Evolutionary conservation across 345 rosid genomes (phyloP).

Genomic region (Lepidium africanum): DNA sequence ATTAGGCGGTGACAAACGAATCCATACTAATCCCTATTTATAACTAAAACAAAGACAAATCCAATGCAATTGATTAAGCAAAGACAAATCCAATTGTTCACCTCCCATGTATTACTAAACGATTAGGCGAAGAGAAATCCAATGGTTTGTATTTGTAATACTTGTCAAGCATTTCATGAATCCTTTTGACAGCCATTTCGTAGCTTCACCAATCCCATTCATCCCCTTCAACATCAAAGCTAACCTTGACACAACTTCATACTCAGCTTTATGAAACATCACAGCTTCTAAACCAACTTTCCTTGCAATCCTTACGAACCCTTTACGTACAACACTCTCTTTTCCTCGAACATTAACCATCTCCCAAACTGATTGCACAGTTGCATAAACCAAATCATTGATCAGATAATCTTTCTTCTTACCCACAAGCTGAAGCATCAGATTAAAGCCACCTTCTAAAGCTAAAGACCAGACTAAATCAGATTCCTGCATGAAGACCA

Average conservation of each 20-base stretch:
- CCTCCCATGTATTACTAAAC: no score
- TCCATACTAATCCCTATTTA: background rate
- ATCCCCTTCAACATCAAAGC: background rate
- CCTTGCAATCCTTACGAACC: background rate
- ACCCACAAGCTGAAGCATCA: constrained; percentile 2
- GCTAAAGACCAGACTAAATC: constrained; percentile 16
- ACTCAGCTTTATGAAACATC: constrained; percentile 14
- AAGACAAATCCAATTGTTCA: no score
- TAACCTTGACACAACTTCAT: constrained; percentile 12
- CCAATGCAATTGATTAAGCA: background rate
- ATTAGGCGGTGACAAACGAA: no score
- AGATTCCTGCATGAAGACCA: background rate
- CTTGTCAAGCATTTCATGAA: constrained; percentile 10
- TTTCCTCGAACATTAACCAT: background rate
- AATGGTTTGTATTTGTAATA: background rate
- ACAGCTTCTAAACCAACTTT: constrained; percentile 11
- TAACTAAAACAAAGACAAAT: background rate
- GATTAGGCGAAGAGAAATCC: background rate
- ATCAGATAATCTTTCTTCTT: background rate
- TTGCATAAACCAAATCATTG: constrained; percentile 2
- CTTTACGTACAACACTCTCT: constrained; percentile 13
- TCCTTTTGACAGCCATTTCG: background rate
- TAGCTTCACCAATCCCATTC: background rate
- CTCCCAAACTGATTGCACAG: constrained; percentile 4
- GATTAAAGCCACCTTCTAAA: constrained; percentile 7